Evolutionary conservation across 257 asterid species (phyloP), one percentile per base, ranked within the genome.

Genomic region (Anisodus tanguticus): DNA sequence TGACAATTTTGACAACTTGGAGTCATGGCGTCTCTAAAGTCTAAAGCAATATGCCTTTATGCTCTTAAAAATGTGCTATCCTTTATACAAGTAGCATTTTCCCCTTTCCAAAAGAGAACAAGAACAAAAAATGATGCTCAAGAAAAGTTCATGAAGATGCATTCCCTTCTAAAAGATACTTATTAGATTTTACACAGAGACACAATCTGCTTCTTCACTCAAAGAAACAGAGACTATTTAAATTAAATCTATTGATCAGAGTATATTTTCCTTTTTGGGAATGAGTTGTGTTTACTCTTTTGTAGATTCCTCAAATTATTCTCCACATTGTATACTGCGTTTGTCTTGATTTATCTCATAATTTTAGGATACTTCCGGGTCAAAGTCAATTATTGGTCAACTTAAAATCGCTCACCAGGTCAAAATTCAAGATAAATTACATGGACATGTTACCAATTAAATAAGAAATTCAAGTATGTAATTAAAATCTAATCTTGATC

Each of bases 11-110:
- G 0, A 45, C 60, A 72, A 47, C 5, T n/a, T 72, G 41, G 80
- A 72, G 60, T 72, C 7, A 45, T 72, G 80, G 60, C 19, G 43
- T 72, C 80, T 47, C 43, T 47, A 72, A 72, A 72, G 60, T 47
- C 43, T 47, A 72, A 72, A 72, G 60, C 59, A 47, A 19, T 45
- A 71, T 72, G 80, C 59, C 80, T 72, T 47, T 19, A 19, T 47
- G 43, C 43, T 19, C 43, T 72, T 19, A 47, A 72, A 71, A 72
- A 72, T 53, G 19, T 49, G 7, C 3, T 13, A 19, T 47, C 80
- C 60, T 19, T 47, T 22, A 22, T 19, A 47, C 43, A 47, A 72
- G 80, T 19, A 47, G 59, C 43, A 72, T 47, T 47, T 47, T 3
- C 1, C 80, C 12, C 11, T 47, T 45, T 72, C 55, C 3, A 47